Evolutionary conservation across 495 filamentous ascomycete species (phyloP).

Genomic region (Annulohypoxylon nitens): DNA sequence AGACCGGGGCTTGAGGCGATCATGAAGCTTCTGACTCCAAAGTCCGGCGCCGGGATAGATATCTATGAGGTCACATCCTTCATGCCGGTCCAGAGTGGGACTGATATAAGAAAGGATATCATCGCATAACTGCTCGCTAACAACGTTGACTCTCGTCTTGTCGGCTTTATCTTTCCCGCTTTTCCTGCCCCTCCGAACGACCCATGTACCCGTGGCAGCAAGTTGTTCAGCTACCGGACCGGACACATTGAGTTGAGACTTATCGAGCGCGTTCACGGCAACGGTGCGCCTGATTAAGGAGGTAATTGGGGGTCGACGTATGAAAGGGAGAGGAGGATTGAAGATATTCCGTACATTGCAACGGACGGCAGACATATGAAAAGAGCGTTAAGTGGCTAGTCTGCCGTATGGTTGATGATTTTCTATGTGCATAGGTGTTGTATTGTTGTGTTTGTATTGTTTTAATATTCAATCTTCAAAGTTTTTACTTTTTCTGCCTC

Average conservation of each 20-base stretch:
- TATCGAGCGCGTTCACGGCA: constrained; percentile 22
- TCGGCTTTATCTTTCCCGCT: constrained; percentile 26
- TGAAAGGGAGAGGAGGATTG: constrained; percentile 15
- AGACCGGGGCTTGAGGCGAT: constrained; percentile 77
- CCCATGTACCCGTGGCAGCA: constrained; percentile 38
- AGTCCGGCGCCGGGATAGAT: constrained; percentile 82
- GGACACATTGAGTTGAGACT: background rate
- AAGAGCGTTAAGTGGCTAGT: constrained; percentile 22
- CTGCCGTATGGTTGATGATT: background rate
- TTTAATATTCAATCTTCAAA: constrained; percentile 14
- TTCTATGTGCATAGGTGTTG: background rate
- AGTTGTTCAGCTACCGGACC: constrained; percentile 41
- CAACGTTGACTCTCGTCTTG: constrained; percentile 63
- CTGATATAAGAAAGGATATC: constrained; percentile 57
- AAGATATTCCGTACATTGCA: constrained; percentile 38
- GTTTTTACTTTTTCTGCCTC: constrained; percentile 17
- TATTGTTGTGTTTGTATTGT: background rate
- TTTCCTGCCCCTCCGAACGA: background rate
- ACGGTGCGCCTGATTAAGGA: background rate
- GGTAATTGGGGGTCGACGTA: background rate
- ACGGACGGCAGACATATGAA: constrained; percentile 48
- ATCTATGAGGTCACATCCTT: constrained; percentile 84
- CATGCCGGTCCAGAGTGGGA: constrained; percentile 68
- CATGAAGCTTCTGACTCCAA: constrained; percentile 80
- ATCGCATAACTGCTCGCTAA: constrained; percentile 71